Base-by-base conservation (phyloP, 495 filamentous ascomycete genomes). In the Penicillium bovifimosum region DNA sequence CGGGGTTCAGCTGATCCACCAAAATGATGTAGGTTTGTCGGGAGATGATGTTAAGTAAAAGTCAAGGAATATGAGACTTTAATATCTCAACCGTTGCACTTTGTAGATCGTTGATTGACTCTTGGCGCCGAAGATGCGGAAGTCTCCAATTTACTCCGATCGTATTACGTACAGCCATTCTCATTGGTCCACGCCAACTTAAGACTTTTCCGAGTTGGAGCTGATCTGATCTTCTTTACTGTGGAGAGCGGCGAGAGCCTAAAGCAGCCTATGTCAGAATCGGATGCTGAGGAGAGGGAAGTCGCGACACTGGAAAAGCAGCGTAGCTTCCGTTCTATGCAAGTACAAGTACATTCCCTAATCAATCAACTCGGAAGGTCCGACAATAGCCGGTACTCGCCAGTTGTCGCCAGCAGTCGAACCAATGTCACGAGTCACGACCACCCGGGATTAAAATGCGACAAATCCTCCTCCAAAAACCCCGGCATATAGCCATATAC, bases 401-500 rank as follows among this genome's bases (percentile, higher is more conserved):
- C 20, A 24, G 20, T 24, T 24, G 20, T 24, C 20, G 20, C 20
- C 20, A 24, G 20, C 20, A 24, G 20, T 24, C 20, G 20, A 34
- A 10, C 32, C 32, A 34, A 8, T 16, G 18, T 41, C 16, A 41
- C 13, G 24, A 40, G 18, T 41, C 16, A 41, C 13, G 24, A 40
- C 35, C 9, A 62, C 44, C 69, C 68, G 70, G 75, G 68, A 52
- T 79, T 75, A 35, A 84, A 77, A 47, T 73, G 64, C 9, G 76
- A 75, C 16, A 82, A 41, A 60, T 85, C 82, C 54, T 81, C 80
- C 55, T 86, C 82, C 42, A 86, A 52, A 51, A 87, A 51, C 0
- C 78, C 80, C 69, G 86, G 71, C 67, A 87, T 81, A 58, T 83
- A 78, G 86, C 71, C 67, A 87, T 81, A 58, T 83, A 78, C 35